A percentile compares a stretch with the other conserved stretches of the same genome.
Evolutionary conservation across 306 rosid species (phyloP).

Genomic region (Castanea crenata): DNA sequence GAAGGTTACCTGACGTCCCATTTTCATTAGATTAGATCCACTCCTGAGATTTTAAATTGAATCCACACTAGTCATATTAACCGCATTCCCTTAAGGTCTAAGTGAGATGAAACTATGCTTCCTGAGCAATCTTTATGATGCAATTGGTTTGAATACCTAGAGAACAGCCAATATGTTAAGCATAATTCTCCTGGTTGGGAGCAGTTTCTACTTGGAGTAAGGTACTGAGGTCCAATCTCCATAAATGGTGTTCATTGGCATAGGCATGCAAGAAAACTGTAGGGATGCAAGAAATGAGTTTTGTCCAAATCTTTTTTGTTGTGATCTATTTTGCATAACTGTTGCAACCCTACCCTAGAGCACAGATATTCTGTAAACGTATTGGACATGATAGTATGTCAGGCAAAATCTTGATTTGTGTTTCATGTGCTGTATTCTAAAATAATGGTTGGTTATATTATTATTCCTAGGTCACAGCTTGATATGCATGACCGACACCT

Average conservation of each 20-base stretch:
- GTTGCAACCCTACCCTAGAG: not conserved
- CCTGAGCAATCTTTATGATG: not conserved
- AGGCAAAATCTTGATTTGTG: not conserved
- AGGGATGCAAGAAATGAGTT: not conserved
- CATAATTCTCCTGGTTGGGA: not conserved
- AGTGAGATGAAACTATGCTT: not conserved
- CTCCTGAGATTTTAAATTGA: not conserved
- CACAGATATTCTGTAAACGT: not conserved
- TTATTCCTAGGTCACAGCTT: not conserved
- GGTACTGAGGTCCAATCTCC: not conserved
- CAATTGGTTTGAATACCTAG: not conserved
- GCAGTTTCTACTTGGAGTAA: not conserved
- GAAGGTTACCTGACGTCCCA: not conserved
- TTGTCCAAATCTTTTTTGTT: not conserved
- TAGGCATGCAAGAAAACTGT: not conserved
- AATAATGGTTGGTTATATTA: not conserved
- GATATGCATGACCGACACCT: not conserved
- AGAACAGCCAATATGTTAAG: not conserved
- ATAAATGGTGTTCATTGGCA: not conserved
- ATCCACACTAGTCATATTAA: not conserved
- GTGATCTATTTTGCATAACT: not conserved
- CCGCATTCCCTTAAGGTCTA: not conserved
- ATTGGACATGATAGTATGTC: not conserved
- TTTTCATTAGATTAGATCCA: not conserved
- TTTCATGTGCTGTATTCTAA: not conserved